These are phyloP conservation scores for Spathaspora sp. DNA, from an alignment of 1,139 yeast species.

Conservation along the genomic window DNA sequence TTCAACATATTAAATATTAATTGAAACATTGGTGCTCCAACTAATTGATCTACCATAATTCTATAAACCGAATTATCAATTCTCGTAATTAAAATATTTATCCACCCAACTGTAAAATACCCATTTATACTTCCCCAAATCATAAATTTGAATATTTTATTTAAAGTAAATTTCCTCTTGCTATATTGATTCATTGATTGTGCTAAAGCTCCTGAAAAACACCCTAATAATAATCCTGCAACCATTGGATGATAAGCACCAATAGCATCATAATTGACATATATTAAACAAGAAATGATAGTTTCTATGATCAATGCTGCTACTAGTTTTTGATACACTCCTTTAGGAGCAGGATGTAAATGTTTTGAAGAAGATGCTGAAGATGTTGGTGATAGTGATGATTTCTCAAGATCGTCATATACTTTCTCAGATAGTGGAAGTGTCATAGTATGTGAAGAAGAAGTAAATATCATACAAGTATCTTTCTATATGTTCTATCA, in stretches of 20 bases:
- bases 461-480: background rate
- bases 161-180: conserved; percentile 39
- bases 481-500: background rate
- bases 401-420: conserved; percentile 14
- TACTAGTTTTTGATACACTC: conserved; percentile 15
- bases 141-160: conserved; percentile 48
- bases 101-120: conserved; percentile 55
- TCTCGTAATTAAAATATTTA: conserved; percentile 42
- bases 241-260: conserved; percentile 23
- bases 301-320: conserved; percentile 25
- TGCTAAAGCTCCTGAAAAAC: conserved; percentile 54
- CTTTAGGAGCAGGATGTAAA: conserved; percentile 22
- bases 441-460: conserved; percentile 8
- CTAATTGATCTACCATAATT: conserved; percentile 50
- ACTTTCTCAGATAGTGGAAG: conserved; percentile 14
- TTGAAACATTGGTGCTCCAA: conserved; percentile 59
- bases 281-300: conserved; percentile 22
- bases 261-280: conserved; percentile 28
- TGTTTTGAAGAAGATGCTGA: conserved; percentile 11
- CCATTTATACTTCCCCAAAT: conserved; percentile 68
- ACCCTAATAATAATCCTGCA: conserved; percentile 47
- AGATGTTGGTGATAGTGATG: conserved; percentile 6
- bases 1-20: conserved; percentile 47
- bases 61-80: conserved; percentile 37
- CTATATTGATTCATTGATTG: conserved; percentile 55